A percentile compares a stretch with the other conserved stretches of the same genome.
These are phyloP conservation scores for Lichtheimia hyalospora DNA, from an alignment of 371 early-diverging fungal species.

Conservation along the genomic window DNA sequence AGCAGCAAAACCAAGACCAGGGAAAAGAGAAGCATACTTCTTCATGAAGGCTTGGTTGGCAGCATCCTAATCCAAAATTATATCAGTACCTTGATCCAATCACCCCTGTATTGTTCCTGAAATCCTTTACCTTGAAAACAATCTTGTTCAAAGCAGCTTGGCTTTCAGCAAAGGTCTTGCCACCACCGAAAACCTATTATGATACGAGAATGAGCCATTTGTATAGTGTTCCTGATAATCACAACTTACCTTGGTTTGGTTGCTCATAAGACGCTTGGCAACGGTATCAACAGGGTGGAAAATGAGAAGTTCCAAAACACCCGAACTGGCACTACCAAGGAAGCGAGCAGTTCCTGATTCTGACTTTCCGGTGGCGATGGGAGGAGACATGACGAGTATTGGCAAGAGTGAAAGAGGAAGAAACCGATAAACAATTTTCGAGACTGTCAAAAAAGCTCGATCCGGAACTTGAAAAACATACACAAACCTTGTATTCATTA, in stretches of 20 bases:
- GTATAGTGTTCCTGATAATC: neutral
- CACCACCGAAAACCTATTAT: slow-evolving; percentile 62
- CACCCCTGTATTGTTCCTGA: neutral
- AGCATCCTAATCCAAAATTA: slow-evolving; percentile 65
- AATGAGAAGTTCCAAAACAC: slow-evolving; percentile 89
- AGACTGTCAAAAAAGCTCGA: neutral
- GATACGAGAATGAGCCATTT: neutral
- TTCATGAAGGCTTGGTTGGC: slow-evolving; percentile 66
- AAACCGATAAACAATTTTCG: neutral
- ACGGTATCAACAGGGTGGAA: slow-evolving; percentile 99
- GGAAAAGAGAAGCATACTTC: slow-evolving; percentile 93
- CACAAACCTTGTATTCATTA: too few species aligned
- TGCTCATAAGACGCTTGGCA: slow-evolving; percentile 97
- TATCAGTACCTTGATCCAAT: neutral
- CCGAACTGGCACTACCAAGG: slow-evolving; percentile 89
- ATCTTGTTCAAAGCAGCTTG: slow-evolving; percentile 67
- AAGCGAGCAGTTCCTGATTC: slow-evolving; percentile 86
- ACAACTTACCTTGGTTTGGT: slow-evolving; percentile 70
- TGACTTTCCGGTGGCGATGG: slow-evolving; percentile 58
- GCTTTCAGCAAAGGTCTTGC: slow-evolving; percentile 58
- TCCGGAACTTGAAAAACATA: too few species aligned
- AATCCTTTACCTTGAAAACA: slow-evolving; percentile 71
- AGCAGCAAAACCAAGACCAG: slow-evolving; percentile 96
- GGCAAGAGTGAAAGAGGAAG: neutral
- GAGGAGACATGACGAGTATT: slow-evolving; percentile 8